Evolutionary conservation across 2,329 filamentous ascomycete species (phyloP).

Genomic region (Septoria petroselini): DNA sequence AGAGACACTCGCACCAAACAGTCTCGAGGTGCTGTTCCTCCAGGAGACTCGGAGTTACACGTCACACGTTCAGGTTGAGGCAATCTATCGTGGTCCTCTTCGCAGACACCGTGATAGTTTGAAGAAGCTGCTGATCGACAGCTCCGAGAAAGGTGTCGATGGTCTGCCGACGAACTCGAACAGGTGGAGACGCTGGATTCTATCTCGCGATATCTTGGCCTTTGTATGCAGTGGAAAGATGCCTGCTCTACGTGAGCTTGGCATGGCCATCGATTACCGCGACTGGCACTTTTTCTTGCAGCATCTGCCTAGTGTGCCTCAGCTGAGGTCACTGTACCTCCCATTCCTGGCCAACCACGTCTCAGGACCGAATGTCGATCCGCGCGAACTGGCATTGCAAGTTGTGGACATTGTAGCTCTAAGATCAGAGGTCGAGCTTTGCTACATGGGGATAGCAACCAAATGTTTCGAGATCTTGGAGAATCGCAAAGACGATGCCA

Average conservation of each 20-base stretch:
- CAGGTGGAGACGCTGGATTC: constrained; percentile 68
- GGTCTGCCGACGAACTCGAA: constrained; percentile 40
- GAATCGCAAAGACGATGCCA: constrained; percentile 44
- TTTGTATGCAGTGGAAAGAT: constrained; percentile 77
- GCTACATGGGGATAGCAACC: constrained; percentile 70
- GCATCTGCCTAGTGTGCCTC: constrained; percentile 65
- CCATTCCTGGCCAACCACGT: constrained; percentile 64
- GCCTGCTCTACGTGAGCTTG: constrained; percentile 67
- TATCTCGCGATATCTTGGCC: constrained; percentile 64
- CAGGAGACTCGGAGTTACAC: constrained; percentile 60
- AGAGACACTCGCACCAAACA: constrained; percentile 73
- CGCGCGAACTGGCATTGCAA: constrained; percentile 70
- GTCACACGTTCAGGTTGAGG: constrained; percentile 63
- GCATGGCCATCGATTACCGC: constrained; percentile 68
- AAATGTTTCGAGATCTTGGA: constrained; percentile 84
- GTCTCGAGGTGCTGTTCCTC: constrained; percentile 73
- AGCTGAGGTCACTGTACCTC: constrained; percentile 69
- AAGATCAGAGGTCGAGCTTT: constrained; percentile 70
- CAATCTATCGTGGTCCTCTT: constrained; percentile 68
- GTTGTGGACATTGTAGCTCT: constrained; percentile 75
- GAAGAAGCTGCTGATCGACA: constrained; percentile 71
- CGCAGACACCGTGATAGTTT: constrained; percentile 69
- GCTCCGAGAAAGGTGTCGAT: constrained; percentile 53
- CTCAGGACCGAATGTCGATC: constrained; percentile 54
- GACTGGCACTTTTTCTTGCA: constrained; percentile 84